Conservation (phyloP, 2,329 filamentous ascomycete species). For the Colletotrichum sublineola region DNA sequence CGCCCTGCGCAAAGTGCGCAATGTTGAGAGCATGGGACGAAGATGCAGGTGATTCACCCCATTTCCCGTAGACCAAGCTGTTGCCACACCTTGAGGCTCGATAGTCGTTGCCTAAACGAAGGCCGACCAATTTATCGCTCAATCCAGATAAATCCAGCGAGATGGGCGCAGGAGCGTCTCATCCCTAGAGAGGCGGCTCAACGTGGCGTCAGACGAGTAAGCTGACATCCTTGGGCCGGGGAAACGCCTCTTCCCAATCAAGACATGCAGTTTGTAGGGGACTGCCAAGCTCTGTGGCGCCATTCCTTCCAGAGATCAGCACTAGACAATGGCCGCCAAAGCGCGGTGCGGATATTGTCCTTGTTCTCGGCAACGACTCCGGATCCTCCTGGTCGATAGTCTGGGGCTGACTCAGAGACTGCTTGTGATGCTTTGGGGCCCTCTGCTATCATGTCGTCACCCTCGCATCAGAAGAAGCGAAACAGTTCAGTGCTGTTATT, state of each 20-base stretch:
- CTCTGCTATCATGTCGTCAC: neutral
- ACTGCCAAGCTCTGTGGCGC: constrained; percentile 24
- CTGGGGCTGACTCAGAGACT: neutral
- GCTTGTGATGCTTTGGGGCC: neutral
- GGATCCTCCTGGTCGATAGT: neutral
- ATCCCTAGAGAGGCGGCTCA: neutral
- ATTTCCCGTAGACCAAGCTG: neutral
- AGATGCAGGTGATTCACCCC: no score
- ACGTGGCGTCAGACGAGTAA: constrained; percentile 9
- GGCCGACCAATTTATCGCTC: neutral
- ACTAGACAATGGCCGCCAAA: neutral
- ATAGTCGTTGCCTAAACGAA: neutral
- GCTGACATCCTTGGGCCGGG: constrained; percentile 14
- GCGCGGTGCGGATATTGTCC: neutral
- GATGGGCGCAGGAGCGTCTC: neutral
- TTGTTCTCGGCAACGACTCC: neutral
- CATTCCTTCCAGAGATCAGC: constrained; percentile 7
- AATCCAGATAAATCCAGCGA: neutral
- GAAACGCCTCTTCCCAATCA: no score
- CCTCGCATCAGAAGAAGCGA: no score
- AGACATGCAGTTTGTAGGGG: neutral
- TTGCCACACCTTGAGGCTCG: neutral
- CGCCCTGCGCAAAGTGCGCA: no score
- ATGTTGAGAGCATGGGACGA: no score
- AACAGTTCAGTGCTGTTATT: neutral